Evolutionary conservation across 1,139 yeast genomes (phyloP).

Genomic region (Yamadazyma sp.): DNA sequence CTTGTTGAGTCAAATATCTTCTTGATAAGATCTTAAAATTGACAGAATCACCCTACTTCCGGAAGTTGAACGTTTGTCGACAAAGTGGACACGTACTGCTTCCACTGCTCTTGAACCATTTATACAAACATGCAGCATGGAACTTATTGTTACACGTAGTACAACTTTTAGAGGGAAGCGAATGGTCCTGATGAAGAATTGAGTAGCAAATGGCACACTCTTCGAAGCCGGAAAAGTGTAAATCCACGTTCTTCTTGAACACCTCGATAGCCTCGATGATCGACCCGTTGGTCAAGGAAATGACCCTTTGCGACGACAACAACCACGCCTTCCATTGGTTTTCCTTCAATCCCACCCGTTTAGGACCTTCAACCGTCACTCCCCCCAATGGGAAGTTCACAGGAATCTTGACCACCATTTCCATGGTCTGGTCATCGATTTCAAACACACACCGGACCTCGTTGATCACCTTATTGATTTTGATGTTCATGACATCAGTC

Average conservation of each 20-base stretch:
- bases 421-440: conserved; percentile 88
- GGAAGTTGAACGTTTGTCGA: conserved; percentile 70
- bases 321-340: conserved; percentile 96
- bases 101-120: conserved; percentile 96
- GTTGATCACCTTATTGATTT: conserved; percentile 58
- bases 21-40: too few species aligned
- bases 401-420: conserved; percentile 74
- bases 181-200: conserved; percentile 84
- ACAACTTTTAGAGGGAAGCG: conserved; percentile 86
- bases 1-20: too few species aligned
- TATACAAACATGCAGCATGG: conserved; percentile 95
- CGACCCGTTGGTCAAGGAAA: conserved; percentile 74
- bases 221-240: conserved; percentile 89
- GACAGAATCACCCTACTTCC: conserved; percentile 15
- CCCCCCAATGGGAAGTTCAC: conserved; percentile 70
- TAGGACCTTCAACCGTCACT: conserved; percentile 73
- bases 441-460: conserved; percentile 75
- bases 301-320: conserved; percentile 81
- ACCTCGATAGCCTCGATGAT: conserved; percentile 79
- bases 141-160: conserved; percentile 89
- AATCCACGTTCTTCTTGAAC: conserved; percentile 74
- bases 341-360: conserved; percentile 86
- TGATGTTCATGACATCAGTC: conserved; percentile 52
- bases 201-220: conserved; percentile 97
- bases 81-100: conserved; percentile 93